These are phyloP conservation scores for Lepidopterella palustris DNA, from an alignment of 495 filamentous ascomycete species.

Conservation along the genomic window DNA sequence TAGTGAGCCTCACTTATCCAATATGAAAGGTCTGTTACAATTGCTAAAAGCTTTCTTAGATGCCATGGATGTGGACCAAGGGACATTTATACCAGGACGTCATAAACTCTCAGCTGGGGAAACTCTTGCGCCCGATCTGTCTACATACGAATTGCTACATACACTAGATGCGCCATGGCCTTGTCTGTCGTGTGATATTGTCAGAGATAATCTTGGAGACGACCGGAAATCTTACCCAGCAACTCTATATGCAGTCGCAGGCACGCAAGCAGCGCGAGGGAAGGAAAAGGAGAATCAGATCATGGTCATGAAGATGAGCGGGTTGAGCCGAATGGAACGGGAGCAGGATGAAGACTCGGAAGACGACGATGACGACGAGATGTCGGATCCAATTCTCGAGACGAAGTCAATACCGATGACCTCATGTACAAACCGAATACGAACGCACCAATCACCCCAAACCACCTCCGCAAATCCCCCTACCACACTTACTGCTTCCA, in stretches of 20 bases:
- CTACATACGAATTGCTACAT: conserved; percentile 95
- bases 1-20: conserved; percentile 26
- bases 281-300: conserved; percentile 81
- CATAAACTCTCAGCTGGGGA: conserved; percentile 81
- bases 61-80: conserved; percentile 85
- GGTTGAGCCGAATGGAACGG: conserved; percentile 76
- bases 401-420: conserved; percentile 76
- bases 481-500: conserved; percentile 78
- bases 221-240: conserved; percentile 85
- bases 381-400: conserved; percentile 89
- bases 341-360: conserved; percentile 68
- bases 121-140: conserved; percentile 80
- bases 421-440: conserved; percentile 88
- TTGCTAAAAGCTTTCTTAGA: conserved; percentile 35
- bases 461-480: conserved; percentile 61
- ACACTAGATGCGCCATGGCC: conserved; percentile 88
- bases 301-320: conserved; percentile 91
- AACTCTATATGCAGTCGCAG: conserved; percentile 87
- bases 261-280: conserved; percentile 77
- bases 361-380: conserved; percentile 65
- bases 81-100: conserved; percentile 88
- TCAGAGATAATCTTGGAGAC: conserved; percentile 82
- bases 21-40: conserved; percentile 1
- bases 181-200: conserved; percentile 89
- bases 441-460: conserved; percentile 67